Conservation (phyloP, 2,329 filamentous ascomycete species). For the Drechslerella dactyloides region DNA sequence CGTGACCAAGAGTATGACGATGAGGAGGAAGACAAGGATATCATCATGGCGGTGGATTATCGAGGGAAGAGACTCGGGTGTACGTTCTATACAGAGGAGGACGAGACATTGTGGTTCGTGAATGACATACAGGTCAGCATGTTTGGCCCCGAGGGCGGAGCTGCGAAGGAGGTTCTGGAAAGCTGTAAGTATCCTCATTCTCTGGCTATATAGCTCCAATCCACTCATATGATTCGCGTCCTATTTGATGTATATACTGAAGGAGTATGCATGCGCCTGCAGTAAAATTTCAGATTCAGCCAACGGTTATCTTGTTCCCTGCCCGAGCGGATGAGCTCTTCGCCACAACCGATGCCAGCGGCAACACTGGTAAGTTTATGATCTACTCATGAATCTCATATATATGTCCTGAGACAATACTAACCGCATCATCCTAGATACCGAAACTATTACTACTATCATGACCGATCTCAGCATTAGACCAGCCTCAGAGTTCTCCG, state of each 20-base stretch:
- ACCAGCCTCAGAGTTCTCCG: constrained; percentile 47
- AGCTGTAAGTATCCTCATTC: constrained; percentile 17
- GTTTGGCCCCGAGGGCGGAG: constrained; percentile 21
- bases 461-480: constrained; percentile 33
- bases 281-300: constrained; percentile 69
- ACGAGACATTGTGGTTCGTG: constrained; percentile 53
- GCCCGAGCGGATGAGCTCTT: constrained; percentile 63
- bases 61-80: constrained; percentile 53
- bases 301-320: constrained; percentile 67
- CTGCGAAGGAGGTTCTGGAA: constrained; percentile 35
- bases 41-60: constrained; percentile 55
- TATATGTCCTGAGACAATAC: no score
- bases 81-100: constrained; percentile 53
- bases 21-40: constrained; percentile 56
- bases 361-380: constrained; percentile 13
- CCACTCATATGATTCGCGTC: no score
- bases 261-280: not conserved
- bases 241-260: constrained; percentile 25
- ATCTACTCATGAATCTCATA: not conserved
- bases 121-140: constrained; percentile 53
- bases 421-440: not conserved
- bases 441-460: constrained; percentile 9
- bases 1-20: constrained; percentile 64
- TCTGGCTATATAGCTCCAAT: no score
- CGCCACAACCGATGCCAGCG: constrained; percentile 55